These are phyloP conservation scores for Dujonia santamariae DNA, from an alignment of 1,139 yeast species.

Conservation along the genomic window DNA sequence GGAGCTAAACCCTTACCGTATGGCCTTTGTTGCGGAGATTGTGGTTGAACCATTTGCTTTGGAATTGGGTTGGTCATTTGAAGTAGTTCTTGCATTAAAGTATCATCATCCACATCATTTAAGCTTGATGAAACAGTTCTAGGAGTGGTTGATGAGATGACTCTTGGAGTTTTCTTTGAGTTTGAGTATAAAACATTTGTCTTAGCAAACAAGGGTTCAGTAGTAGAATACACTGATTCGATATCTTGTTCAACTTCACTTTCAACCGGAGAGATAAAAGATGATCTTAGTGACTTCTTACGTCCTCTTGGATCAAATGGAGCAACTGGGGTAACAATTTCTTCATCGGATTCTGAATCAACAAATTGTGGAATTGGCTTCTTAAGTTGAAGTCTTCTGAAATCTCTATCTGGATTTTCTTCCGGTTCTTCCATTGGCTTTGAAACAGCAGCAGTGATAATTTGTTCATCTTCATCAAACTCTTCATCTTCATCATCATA, in stretches of 20 bases:
- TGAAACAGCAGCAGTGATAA: conserved; percentile 1
- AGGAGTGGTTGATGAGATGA: conserved; percentile 3
- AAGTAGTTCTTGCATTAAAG: conserved; percentile 8
- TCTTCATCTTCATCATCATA: background rate
- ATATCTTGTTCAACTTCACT: conserved; percentile 7
- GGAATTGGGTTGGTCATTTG: conserved; percentile 5
- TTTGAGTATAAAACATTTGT: background rate
- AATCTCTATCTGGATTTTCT: conserved; percentile 2
- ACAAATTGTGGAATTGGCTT: conserved; percentile 1
- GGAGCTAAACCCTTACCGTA: conserved; percentile 34
- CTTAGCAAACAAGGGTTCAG: conserved; percentile 8
- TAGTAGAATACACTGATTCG: conserved; percentile 7
- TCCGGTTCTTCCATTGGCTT: background rate
- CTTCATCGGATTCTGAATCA: conserved; percentile 2
- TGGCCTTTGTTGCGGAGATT: background rate
- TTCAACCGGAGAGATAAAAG: conserved; percentile 3
- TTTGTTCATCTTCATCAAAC: background rate
- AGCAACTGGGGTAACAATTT: background rate
- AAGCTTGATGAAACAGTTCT: conserved; percentile 1
- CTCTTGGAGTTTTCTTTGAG: conserved; percentile 2
- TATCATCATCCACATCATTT: conserved; percentile 6
- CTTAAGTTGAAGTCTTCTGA: conserved; percentile 8
- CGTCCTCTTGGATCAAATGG: conserved; percentile 22
- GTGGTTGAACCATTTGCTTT: background rate
- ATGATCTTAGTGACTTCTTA: conserved; percentile 10